Evolutionary conservation across 2,329 filamentous ascomycete species (phyloP), one percentile per base, ranked within the genome.

Genomic region (Neurospora sp.): DNA sequence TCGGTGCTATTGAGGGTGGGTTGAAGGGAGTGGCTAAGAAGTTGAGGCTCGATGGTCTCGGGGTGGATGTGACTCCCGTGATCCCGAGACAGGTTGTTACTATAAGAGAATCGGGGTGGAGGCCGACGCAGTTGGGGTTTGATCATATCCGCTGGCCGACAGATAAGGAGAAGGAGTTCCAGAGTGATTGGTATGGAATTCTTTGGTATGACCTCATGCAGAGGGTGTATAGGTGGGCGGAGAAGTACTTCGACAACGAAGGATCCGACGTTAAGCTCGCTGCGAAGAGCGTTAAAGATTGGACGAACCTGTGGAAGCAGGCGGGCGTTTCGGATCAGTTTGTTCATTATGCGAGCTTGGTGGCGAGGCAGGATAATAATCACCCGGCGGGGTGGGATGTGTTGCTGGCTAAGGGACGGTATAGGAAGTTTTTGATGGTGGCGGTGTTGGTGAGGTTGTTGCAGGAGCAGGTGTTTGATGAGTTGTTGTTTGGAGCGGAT

Each of bases 401-500:
- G 17, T 72, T 82, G 65, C 67, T 83, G 37, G 70, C 71, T 23
- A 73, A 78, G 41, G 72, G 72, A 5, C 5, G 8, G 11, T 75
- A 78, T 67, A 76, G 81, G 15, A 76, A 75, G 69, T 79, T 75
- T 72, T 72, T 83, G 28, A 75, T 80, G 17, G 75, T 76, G 67
- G 80, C 79, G 1, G 74, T 83, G 8, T 66, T 83, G 10, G 76
- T 75, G 3, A 79, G 80, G 74, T 73, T 81, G 52, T 74, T 83
- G 67, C 77, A 82, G 71, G 78, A 76, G 71, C 75, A 77, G 19
- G 79, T 83, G 37, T 81, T 81, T 69, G 77, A 77, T 43, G 75
- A 78, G 46, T 73, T 83, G 52, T 72, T 83, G 0, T 83, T 83
- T 70, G 82, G 82, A 38, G 81, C 78, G 4, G 72, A 71, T 1